A percentile compares a stretch with the other conserved stretches of the same genome.
phyloP scores from a whole-genome alignment of 2,329 filamentous ascomycete species.

The Acephala macrosclerotiorum region DNA sequence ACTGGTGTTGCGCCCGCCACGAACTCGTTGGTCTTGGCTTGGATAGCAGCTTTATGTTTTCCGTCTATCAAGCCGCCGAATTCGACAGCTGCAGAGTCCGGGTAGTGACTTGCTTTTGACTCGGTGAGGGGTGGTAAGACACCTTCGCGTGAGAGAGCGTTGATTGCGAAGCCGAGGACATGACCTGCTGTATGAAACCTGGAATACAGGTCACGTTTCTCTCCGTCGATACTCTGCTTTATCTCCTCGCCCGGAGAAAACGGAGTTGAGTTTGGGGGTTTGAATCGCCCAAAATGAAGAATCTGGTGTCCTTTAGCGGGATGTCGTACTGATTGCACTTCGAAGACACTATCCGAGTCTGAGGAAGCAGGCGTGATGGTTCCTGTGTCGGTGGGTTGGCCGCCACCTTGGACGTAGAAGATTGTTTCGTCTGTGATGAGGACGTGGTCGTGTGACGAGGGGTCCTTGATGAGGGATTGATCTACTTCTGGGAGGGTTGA shows the following conservation, averaged over 20 bases:
- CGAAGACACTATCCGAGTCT: conserved; percentile 48
- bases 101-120: conserved; percentile 76
- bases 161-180: conserved; percentile 73
- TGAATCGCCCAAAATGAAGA: conserved; percentile 70
- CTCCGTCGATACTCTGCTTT: conserved; percentile 64
- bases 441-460: conserved; percentile 58
- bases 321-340: conserved; percentile 64
- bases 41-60: conserved; percentile 67
- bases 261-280: conserved; percentile 22
- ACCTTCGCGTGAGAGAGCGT: conserved; percentile 57
- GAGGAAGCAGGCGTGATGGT: conserved; percentile 50
- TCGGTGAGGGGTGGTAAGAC: conserved; percentile 62
- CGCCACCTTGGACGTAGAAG: conserved; percentile 78
- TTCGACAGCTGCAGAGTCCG: conserved; percentile 71
- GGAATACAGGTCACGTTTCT: conserved; percentile 69
- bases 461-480: conserved; percentile 63
- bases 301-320: conserved; percentile 61
- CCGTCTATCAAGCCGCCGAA: conserved; percentile 73
- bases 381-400: conserved; percentile 74
- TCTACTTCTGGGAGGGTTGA: conserved; percentile 32
- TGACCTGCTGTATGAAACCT: conserved; percentile 78
- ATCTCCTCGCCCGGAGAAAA: conserved; percentile 55
- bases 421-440: conserved; percentile 71
- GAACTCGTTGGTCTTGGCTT: conserved; percentile 65
- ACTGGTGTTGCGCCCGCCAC: conserved; percentile 63